Evolutionary conservation across 768 basidiomycete genomes (phyloP), one percentile per base, ranked within the genome.

Genomic region (Tephrocybe sp.): DNA sequence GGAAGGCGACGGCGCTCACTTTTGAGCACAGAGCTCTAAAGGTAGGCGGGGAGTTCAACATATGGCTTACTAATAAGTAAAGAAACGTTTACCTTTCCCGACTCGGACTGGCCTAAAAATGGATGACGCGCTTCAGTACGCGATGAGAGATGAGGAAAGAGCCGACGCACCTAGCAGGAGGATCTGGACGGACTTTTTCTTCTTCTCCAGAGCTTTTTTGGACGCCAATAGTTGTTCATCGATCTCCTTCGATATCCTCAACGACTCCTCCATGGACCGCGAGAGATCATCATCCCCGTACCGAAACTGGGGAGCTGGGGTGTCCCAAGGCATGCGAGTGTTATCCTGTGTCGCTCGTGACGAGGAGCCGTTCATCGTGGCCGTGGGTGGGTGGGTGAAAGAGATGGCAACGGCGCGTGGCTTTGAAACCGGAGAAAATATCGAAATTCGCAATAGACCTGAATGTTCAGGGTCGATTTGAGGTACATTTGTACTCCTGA

Each of bases 21-120:
- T 60, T 77, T 78, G 39, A 79, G 52, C 6, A 78, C 70, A 3
- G 79, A 74, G 55, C 77, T 79, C 80, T 83, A 26, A 25, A 48
- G 25, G 26, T 5, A 48, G 25, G 26, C 5, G 5, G 6, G 28
- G 11, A 5, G 11, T 30, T 30, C 28, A 30, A 11, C 11, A 11
- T 11, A 30, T 30, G 11, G 28, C 5, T 30, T 11, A 30, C 28
- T 30, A 30, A 30, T 11, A 21, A 4, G 17, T 46, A 34, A 34
- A 14, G n/a, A 28, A 33, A 18, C 26, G 12, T 12, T 52, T 23
- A 74, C 77, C 64, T 79, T 84, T 41, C 82, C 82, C 1, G 80
- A 82, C 64, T 83, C 81, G 4, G 80, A 77, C 68, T 84, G 82
- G 30, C 82, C 82, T 83, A 43, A 18, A 44, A 10, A 4, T 30